These are phyloP conservation scores for Aurantiochytrium sp. DNA, from an alignment of 108 stramenopile species.

Conservation along the genomic window DNA sequence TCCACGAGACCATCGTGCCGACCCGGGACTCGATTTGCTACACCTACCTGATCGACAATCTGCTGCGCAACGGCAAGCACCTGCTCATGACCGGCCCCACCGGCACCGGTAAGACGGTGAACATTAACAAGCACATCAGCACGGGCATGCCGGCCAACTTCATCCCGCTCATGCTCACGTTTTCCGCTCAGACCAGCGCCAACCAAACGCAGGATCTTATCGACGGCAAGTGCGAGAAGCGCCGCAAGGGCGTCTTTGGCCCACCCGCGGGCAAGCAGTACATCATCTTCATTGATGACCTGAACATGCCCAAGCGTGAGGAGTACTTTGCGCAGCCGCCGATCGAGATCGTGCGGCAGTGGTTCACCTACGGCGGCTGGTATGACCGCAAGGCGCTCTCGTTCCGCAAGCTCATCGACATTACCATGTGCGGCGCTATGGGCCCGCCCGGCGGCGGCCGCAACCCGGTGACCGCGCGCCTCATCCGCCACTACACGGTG, in stretches of 20 bases:
- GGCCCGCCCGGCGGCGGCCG: constrained; percentile 67
- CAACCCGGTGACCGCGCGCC: constrained; percentile 58
- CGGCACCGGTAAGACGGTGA: constrained; percentile 68
- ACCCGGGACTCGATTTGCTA: constrained; percentile 62
- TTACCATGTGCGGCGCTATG: constrained; percentile 63
- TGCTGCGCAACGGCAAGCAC: constrained; percentile 57
- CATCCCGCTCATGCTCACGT: constrained; percentile 56
- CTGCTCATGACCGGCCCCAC: constrained; percentile 63
- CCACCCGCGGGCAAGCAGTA: constrained; percentile 60
- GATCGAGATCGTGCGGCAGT: constrained; percentile 67
- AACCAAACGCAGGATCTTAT: constrained; percentile 68
- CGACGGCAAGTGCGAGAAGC: constrained; percentile 65
- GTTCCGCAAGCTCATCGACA: constrained; percentile 62
- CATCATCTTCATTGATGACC: constrained; percentile 62
- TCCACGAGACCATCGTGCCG: constrained; percentile 50
- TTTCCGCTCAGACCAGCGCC: constrained; percentile 60
- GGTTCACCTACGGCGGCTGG: constrained; percentile 68
- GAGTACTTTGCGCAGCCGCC: constrained; percentile 63
- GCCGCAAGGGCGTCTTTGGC: constrained; percentile 64
- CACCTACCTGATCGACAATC: constrained; percentile 54
- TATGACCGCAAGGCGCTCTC: constrained; percentile 63
- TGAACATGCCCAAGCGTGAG: constrained; percentile 69
- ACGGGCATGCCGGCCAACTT: constrained; percentile 26
- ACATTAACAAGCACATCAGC: constrained; percentile 52
- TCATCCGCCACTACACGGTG: constrained; percentile 65